Evolutionary conservation across 305 asterid species (phyloP).

Genomic region (Euphrasia arctica): DNA sequence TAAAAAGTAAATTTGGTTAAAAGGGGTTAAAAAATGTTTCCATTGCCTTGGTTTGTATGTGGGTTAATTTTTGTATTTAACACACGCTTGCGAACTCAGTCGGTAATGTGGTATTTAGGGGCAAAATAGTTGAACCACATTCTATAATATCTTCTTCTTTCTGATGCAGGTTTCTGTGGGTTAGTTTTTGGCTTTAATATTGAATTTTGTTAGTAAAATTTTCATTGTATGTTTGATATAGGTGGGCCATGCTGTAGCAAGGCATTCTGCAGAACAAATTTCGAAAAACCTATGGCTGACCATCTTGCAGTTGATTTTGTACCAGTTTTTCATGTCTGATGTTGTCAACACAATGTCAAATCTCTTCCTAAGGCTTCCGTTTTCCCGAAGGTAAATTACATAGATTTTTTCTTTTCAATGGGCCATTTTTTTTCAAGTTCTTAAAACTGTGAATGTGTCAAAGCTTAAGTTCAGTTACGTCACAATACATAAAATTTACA

Average conservation of each 20-base stretch:
- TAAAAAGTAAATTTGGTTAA: too few species aligned
- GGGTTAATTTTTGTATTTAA: too few species aligned
- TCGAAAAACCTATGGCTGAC: constrained; percentile 82
- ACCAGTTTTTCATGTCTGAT: constrained; percentile 85
- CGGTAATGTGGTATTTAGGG: too few species aligned
- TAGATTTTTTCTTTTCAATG: constrained; percentile 4
- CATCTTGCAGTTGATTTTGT: constrained; percentile 66
- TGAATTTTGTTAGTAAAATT: constrained; percentile 6
- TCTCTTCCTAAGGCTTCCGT: constrained; percentile 82
- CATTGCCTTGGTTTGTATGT: too few species aligned
- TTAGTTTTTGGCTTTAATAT: constrained; percentile 15
- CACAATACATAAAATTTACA: too few species aligned
- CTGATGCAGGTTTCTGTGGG: not conserved
- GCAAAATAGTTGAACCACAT: too few species aligned
- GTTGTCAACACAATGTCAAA: constrained; percentile 72
- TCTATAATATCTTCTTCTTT: too few species aligned
- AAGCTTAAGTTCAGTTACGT: too few species aligned
- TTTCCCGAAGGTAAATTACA: constrained; percentile 67
- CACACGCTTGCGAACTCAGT: too few species aligned
- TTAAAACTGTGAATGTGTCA: not conserved
- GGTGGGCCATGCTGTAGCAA: constrained; percentile 95
- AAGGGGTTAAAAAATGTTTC: too few species aligned
- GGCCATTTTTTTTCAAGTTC: constrained; percentile 1
- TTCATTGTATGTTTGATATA: constrained; percentile 34
- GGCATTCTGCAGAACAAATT: constrained; percentile 79